Base-by-base conservation (phyloP, 2,329 filamentous ascomycete genomes). In the Neonectria faginata region DNA sequence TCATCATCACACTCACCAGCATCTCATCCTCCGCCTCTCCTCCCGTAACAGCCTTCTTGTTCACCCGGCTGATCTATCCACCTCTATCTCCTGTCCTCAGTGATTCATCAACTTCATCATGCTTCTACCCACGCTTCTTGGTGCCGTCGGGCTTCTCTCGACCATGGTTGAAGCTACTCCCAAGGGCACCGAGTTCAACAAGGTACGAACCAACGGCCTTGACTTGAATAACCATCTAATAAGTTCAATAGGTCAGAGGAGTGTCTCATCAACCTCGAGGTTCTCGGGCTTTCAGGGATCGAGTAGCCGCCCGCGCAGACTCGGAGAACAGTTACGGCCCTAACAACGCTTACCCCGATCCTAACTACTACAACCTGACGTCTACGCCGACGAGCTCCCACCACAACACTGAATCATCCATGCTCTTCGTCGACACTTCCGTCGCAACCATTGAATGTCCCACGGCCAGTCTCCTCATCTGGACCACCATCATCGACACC, bases 401-500 rank as follows among this genome's bases (percentile, higher is more conserved):
- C 6, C 27, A 20, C 36, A 39, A 29, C 52, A 44, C 59, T 5
- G 25, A 57, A 29, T 57, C 53, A 1, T 12, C n/a, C 25, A 42
- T 25, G 16, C 12, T 56, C 33, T 62, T 25, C 22, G 31, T 22
- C 10, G 57, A 64, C 51, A 66, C 58, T 22, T 39, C 64, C 47
- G 45, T 60, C 11, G 29, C 66, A 20, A 59, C 29, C 11, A 54
- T 63, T 9, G 69, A 69, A 12, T 77, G 75, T 18, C 70, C 73
- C 25, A 68, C 68, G 2, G 58, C 57, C 5, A 73, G 68, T 9
- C 57, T 76, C 5, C 60, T 76, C 12, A 64, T 76, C 54, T 75
- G 74, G 12, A 79, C 75, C 2, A 73, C 68, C 31, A 80, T 76
- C 3, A 57, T 79, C 8, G 78, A 80, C 27, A 68, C 79, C 16